A percentile compares a stretch with the other conserved stretches of the same genome.
These are phyloP conservation scores for Ensete ventricosum DNA, from an alignment of 176 grass and related monocot species.

Conservation along the genomic window DNA sequence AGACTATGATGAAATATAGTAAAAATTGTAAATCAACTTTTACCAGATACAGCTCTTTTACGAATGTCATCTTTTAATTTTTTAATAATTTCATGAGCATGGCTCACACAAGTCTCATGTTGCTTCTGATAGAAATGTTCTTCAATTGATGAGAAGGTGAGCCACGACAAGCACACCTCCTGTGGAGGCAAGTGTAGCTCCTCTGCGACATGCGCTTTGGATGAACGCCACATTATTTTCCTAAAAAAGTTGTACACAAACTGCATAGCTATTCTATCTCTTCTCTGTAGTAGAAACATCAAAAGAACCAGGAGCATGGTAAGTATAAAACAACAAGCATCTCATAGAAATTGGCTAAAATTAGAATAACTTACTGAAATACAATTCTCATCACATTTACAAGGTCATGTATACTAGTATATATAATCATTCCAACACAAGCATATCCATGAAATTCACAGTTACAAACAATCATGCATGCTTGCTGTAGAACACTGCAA, in stretches of 20 bases:
- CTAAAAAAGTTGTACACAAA: constrained; percentile 72
- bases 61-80: constrained; percentile 47
- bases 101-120: constrained; percentile 75
- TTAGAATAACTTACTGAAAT: neutral
- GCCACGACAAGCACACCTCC: constrained; percentile 78
- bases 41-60: constrained; percentile 44
- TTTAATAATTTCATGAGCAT: constrained; percentile 90
- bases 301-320: neutral
- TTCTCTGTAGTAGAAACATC: constrained; percentile 42
- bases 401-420: neutral
- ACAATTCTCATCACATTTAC: neutral
- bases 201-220: constrained; percentile 73
- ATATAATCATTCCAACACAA: neutral
- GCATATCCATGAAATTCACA: neutral
- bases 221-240: constrained; percentile 98
- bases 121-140: constrained; percentile 98
- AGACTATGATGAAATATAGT: constrained; percentile 11
- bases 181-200: constrained; percentile 74
- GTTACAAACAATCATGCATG: neutral
- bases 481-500: neutral
- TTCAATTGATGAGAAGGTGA: constrained; percentile 82
- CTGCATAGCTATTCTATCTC: constrained; percentile 59
- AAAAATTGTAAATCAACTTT: constrained; percentile 14
- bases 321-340: neutral
- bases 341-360: neutral